These are phyloP conservation scores for Xylaria sp. DNA, from an alignment of 2,329 filamentous ascomycete species.

Conservation along the genomic window DNA sequence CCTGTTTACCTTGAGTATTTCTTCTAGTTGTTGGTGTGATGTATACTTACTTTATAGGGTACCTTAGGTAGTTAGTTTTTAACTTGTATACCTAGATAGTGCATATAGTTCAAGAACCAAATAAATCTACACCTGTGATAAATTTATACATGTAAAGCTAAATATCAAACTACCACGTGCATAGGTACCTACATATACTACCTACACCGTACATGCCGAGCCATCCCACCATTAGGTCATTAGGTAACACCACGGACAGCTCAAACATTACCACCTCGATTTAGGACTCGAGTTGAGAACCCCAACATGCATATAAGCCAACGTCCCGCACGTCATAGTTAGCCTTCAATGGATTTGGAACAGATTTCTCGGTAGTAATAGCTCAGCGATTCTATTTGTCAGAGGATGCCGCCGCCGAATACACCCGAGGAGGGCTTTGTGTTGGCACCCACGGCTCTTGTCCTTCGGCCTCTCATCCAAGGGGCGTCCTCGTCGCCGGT, in stretches of 20 bases:
- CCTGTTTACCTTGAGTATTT: no score
- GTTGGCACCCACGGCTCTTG: conserved; percentile 41
- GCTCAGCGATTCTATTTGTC: conserved; percentile 4
- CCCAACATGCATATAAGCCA: conserved; percentile 10
- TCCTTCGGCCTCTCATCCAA: conserved; percentile 42
- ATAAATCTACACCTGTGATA: no score
- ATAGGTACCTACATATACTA: neutral
- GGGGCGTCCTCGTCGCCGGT: conserved; percentile 33
- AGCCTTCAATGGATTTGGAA: conserved; percentile 28
- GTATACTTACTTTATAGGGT: no score
- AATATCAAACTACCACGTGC: no score
- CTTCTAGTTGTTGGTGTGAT: no score
- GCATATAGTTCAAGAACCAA: no score
- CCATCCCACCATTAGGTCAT: no score
- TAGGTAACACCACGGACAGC: no score
- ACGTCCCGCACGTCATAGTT: neutral
- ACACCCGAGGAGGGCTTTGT: conserved; percentile 50
- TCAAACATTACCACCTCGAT: neutral
- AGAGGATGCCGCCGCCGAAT: conserved; percentile 50
- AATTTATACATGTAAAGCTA: no score
- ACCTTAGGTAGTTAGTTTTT: no score
- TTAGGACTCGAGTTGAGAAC: neutral
- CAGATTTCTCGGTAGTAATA: conserved; percentile 19
- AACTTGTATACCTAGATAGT: no score
- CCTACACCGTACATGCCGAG: neutral